Evolutionary conservation across 768 basidiomycete species (phyloP), one percentile per base, ranked within the genome.

Genomic region (Lentinus tigrinus): DNA sequence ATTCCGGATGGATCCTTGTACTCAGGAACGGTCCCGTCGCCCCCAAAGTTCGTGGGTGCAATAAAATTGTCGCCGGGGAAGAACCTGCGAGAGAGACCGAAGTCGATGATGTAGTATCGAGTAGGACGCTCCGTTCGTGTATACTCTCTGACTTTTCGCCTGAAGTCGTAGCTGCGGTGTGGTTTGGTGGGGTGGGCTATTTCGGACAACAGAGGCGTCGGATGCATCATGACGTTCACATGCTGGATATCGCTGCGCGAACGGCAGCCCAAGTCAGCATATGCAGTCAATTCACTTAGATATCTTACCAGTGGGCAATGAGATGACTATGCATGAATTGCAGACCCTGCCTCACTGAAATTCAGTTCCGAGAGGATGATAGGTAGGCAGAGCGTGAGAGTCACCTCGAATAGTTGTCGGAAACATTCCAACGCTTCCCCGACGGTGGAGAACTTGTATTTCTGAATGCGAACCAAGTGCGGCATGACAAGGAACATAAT

Each of bases 401-500:
- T 19, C 43, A 70, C 75, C 62, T 74, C 69, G 19, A 76, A 67
- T 16, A 74, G 31, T 43, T 73, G 72, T 0, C 65, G 52, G 24
- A 75, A 61, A 46, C 68, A 76, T 5, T 72, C 71, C 0, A 77
- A 31, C 0, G 65, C 70, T 57, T 78, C 76, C 1, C 75, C 74
- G 13, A 76, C 51, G 0, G 73, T 74, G 14, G 68, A 57, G 46
- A 77, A 74, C 0, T 40, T 66, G 1, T 73, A 73, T 16, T 70
- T 55, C 28, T 69, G 40, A 52, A 63, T 69, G 2, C 28, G 56
- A 0, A 70, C 66, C 16, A 75, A 47, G 3, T 71, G 54, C 4
- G 76, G 75, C 62, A 75, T 71, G 9, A 76, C 66, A 0, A 70
- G 48, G 68, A 54, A 72, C 19, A 42, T 47, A 8, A 54, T 50